phyloP scores from a whole-genome alignment of 495 filamentous ascomycete species.

The Platismatia glauca region DNA sequence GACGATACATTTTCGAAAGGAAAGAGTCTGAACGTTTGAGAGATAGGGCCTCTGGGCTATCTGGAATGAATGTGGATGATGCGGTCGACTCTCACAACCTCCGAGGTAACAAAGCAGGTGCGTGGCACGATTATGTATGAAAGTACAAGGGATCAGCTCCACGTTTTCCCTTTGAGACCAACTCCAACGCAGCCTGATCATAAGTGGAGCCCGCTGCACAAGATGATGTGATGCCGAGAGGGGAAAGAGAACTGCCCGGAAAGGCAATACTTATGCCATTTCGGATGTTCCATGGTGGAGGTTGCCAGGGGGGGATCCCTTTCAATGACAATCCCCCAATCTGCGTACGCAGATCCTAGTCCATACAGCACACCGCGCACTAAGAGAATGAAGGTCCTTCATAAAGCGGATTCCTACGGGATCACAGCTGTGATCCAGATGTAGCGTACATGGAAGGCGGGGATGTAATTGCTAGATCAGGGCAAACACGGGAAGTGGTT shows the following conservation, averaged over 20 bases:
- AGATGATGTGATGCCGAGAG: not conserved
- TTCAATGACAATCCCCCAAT: too few species aligned
- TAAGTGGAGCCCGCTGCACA: not conserved
- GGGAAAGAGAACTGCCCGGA: not conserved
- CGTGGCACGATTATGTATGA: too few species aligned
- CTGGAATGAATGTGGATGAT: slow-evolving; percentile 8
- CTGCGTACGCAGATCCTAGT: not conserved
- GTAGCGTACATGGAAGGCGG: too few species aligned
- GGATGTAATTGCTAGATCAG: not conserved
- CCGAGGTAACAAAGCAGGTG: too few species aligned
- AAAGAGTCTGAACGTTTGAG: not conserved
- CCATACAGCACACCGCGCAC: not conserved
- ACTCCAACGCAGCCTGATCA: not conserved
- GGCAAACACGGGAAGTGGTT: not conserved
- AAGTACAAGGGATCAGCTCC: not conserved
- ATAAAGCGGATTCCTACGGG: not conserved
- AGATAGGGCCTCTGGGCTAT: not conserved
- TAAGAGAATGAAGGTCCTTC: not conserved
- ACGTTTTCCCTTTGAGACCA: not conserved
- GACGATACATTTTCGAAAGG: not conserved
- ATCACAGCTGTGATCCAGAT: too few species aligned
- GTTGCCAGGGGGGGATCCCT: not conserved
- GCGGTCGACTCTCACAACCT: too few species aligned
- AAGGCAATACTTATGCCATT: not conserved
- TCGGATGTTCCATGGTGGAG: not conserved